These are phyloP conservation scores for Harrya chromipes DNA, from an alignment of 768 basidiomycete species.

Conservation along the genomic window DNA sequence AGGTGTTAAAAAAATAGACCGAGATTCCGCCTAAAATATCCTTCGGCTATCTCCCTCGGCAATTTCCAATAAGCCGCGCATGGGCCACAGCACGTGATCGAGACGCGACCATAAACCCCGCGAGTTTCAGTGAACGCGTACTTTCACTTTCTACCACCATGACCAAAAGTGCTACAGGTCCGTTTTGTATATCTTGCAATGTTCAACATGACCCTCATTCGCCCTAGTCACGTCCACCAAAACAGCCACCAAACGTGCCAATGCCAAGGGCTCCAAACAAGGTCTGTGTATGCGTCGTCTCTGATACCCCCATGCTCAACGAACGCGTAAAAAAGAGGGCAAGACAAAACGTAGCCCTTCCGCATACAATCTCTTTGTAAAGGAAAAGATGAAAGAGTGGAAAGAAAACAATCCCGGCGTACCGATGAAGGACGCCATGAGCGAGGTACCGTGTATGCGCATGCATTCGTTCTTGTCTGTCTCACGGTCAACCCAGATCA, in stretches of 20 bases:
- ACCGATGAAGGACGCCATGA: constrained; percentile 54
- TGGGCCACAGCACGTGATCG: constrained; percentile 28
- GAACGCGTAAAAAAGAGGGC: constrained; percentile 34
- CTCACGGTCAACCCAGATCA: constrained; percentile 42
- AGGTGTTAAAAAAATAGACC: neutral
- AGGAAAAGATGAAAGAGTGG: constrained; percentile 55
- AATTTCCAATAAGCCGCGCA: constrained; percentile 9
- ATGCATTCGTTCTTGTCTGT: constrained; percentile 1
- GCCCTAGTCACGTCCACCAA: constrained; percentile 52
- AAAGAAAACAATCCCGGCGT: constrained; percentile 47
- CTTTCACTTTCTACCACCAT: constrained; percentile 31
- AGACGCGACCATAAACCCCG: constrained; percentile 26
- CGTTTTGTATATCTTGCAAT: constrained; percentile 3
- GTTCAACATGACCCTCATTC: constrained; percentile 1
- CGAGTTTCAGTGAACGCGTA: neutral
- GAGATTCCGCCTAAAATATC: constrained; percentile 17
- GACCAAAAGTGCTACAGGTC: constrained; percentile 53
- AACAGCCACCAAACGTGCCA: constrained; percentile 53
- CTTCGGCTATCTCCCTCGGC: constrained; percentile 13
- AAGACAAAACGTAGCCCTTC: constrained; percentile 57
- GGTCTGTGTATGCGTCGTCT: constrained; percentile 25
- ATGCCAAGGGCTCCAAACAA: constrained; percentile 40
- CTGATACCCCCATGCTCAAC: neutral
- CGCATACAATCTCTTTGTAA: constrained; percentile 58
- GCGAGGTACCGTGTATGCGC: constrained; percentile 29